Base-by-base conservation (phyloP, 441 rosid genomes). In the Flueggea neowawraea region DNA sequence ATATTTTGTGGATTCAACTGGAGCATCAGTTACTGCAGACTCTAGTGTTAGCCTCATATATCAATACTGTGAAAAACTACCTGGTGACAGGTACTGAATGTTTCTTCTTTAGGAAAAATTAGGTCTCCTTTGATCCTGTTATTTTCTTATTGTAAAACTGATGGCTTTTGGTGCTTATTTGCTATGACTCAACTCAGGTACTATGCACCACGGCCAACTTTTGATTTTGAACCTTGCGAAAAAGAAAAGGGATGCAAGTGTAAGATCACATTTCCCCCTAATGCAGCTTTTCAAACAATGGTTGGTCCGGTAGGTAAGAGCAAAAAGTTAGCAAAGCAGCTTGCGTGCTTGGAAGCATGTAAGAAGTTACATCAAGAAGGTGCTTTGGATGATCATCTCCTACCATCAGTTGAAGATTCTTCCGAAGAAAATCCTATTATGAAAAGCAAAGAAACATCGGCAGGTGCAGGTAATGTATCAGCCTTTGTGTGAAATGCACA, bases 261-360 rank as follows among this genome's bases (percentile, higher is more conserved):
- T 67, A 63, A 71, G 56, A 33, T 89, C 67, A 73, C 71, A 16
- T 69, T 89, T 54, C 96, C 96, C 57, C 74, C 82, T 16, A 78
- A 69, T 68, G 82, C 88, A 31, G 70, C 86, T 58, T 73, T 82
- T 61, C 84, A 78, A 58, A 78, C 82, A 64, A 57, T 81, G 61
- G 80, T 69, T 69, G 95, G 91, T 69, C 94, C 89, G 44, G 22
- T 51, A 50, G 72, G 74, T 66, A 77, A 75, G 76, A 88, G 63
- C 69, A 78, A 80, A 68, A 85, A 66, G 60, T 63, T 74, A 68
- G 83, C 86, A 55, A 87, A 78, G 78, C 87, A 84, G 75, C 82
- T 73, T 32, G 91, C 70, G 47, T 83, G 96, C 84, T 68, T 83
- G 70, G 87, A 85, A 73, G 88, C 91, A 54, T 84, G 85, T 70